Evolutionary conservation across 2,329 filamentous ascomycete genomes (phyloP), one percentile per base, ranked within the genome.

Genomic region (Tolypocladium ophioglossoides): DNA sequence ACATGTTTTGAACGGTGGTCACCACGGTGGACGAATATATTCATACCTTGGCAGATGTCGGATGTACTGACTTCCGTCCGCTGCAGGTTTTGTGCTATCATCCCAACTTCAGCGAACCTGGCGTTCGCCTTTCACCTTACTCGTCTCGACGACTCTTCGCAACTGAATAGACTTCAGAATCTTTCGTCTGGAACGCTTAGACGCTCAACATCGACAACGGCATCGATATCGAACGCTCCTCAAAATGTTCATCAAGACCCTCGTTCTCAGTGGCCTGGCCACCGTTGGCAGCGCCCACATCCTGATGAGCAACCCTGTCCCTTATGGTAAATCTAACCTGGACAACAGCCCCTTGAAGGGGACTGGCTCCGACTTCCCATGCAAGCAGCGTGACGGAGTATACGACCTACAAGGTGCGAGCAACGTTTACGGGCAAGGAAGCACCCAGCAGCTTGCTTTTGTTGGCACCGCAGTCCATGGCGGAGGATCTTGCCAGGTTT

Each of bases 401-500:
- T 78, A 79, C 6, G 72, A 77, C 0, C 72, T 74, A 1, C 70
- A 75, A 1, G 71, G 71, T 7, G 67, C 64, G 1, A 72, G 70
- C 63, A 89, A 89, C 61, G 66, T 74, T 1, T 88, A 87, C 69
- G 72, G 77, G 0, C 64, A 70, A 2, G 71, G 71, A 1, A 69
- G 69, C 62, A 65, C 55, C 0, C 68, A 71, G 22, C 67, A 73
- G 0, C 76, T 96, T 1, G 68, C 71, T 0, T 89, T 96, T 69
- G 72, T 72, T 0, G 91, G 91, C 38, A 74, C 77, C 50, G 91
- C 91, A 3, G 83, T 85, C 0, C 94, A 99, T 62, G 91, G 91
- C 20, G 94, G 94, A 53, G 94, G 94, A 0, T 95, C 89, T 0
- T 97, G 94, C 74, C 94, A 99, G 64, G 73, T 97, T 55, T 87